phyloP scores from a whole-genome alignment of 352 stramenopile species.

The Peronospora destructor region DNA sequence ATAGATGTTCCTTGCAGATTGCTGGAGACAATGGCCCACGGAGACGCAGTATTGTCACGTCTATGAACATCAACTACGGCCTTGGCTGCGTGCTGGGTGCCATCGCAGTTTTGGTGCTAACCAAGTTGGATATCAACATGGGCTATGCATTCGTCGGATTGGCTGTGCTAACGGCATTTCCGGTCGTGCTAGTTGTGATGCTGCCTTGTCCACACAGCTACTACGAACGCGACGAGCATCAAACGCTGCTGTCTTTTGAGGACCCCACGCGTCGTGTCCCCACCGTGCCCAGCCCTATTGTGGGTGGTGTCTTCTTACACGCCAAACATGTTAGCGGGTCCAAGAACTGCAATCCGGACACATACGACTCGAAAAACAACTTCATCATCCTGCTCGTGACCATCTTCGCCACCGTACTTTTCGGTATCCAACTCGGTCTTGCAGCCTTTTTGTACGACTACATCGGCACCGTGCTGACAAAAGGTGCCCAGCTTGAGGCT shows the following conservation, averaged over 20 bases:
- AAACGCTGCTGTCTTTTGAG: constrained; percentile 60
- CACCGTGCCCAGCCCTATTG: constrained; percentile 73
- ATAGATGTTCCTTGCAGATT: constrained; percentile 64
- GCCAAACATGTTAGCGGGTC: constrained; percentile 63
- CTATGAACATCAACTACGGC: constrained; percentile 66
- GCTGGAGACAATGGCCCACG: constrained; percentile 58
- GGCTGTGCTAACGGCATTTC: constrained; percentile 38
- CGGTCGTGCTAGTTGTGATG: constrained; percentile 34
- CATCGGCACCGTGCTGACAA: constrained; percentile 48
- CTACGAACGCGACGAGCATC: constrained; percentile 49
- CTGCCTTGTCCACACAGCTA: constrained; percentile 36
- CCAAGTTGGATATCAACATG: constrained; percentile 42
- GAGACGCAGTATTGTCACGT: constrained; percentile 67
- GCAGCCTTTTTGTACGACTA: constrained; percentile 81
- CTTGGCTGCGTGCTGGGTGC: constrained; percentile 55
- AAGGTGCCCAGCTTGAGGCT: constrained; percentile 15
- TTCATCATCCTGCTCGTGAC: constrained; percentile 80
- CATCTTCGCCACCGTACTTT: constrained; percentile 71
- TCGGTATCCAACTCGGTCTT: constrained; percentile 68
- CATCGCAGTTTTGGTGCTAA: constrained; percentile 40
- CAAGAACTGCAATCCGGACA: constrained; percentile 74
- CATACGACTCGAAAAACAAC: constrained; percentile 77
- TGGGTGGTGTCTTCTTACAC: constrained; percentile 76
- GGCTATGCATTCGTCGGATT: constrained; percentile 55
- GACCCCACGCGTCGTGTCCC: constrained; percentile 66